phyloP scores from a whole-genome alignment of 345 rosid genomes.

The Aegle marmelos region DNA sequence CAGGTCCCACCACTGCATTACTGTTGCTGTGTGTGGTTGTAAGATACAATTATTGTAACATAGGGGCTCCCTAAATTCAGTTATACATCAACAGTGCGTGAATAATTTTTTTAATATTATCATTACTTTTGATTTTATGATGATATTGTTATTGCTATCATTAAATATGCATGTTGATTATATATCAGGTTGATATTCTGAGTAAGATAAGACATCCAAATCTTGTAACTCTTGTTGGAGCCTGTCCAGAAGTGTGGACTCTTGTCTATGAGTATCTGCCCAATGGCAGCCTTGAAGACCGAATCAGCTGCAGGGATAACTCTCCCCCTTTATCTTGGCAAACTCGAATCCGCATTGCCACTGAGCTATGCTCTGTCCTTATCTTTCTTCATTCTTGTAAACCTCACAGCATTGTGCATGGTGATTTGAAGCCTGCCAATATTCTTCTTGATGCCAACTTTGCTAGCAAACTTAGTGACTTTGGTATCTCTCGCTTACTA shows the following conservation, averaged over 20 bases:
- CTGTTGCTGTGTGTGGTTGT: too few species aligned
- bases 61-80: too few species aligned
- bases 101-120: not conserved
- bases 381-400: constrained; percentile 82
- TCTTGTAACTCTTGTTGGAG: constrained; percentile 79
- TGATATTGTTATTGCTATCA: not conserved
- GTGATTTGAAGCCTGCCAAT: constrained; percentile 85
- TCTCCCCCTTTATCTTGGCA: constrained; percentile 89
- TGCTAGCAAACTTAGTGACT: constrained; percentile 79
- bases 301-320: constrained; percentile 72
- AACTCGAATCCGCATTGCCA: constrained; percentile 69
- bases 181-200: constrained; percentile 68
- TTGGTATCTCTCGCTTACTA: constrained; percentile 68
- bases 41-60: too few species aligned
- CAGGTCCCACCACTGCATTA: too few species aligned
- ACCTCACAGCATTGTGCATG: constrained; percentile 82
- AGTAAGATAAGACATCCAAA: constrained; percentile 89
- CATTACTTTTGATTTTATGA: not conserved
- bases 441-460: constrained; percentile 76
- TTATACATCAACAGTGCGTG: not conserved
- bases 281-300: constrained; percentile 94
- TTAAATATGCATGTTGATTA: constrained; percentile 20
- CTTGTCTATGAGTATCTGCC: constrained; percentile 83
- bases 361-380: constrained; percentile 80
- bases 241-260: constrained; percentile 82